A percentile compares a stretch with the other conserved stretches of the same genome.
Conservation (phyloP, 2,329 filamentous ascomycete genomes). For the Calonectria montana region DNA sequence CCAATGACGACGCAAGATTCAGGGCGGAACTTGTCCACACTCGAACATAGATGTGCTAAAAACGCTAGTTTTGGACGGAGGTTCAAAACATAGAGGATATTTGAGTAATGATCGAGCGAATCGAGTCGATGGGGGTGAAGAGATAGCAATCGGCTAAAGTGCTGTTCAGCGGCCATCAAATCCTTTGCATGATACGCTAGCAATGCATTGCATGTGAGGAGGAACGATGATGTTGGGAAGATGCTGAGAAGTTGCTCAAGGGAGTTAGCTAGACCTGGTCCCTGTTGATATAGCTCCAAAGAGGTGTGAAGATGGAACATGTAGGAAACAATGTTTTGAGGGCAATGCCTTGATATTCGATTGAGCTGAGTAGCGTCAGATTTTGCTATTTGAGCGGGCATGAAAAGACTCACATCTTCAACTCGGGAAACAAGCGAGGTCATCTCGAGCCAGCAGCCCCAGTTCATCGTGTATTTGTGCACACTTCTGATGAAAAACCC, state of each 20-base stretch:
- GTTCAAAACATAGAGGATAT: conserved; percentile 95
- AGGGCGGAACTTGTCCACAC: conserved; percentile 93
- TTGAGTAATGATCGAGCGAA: conserved; percentile 94
- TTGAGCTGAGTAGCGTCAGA: conserved; percentile 67
- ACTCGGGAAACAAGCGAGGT: conserved; percentile 81
- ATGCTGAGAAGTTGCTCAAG: conserved; percentile 83
- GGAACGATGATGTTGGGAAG: conserved; percentile 89
- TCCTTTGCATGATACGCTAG: conserved; percentile 92
- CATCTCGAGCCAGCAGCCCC: conserved; percentile 96
- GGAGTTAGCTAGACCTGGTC: conserved; percentile 77
- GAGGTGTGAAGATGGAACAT: conserved; percentile 94
- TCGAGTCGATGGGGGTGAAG: conserved; percentile 81
- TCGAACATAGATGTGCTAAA: conserved; percentile 88
- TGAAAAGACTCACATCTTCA: conserved; percentile 76
- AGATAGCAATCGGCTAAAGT: conserved; percentile 84
- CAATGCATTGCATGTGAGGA: conserved; percentile 89
- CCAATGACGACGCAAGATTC: conserved; percentile 97
- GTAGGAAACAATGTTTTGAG: conserved; percentile 90
- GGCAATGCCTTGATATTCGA: conserved; percentile 77
- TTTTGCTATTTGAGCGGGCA: conserved; percentile 24
- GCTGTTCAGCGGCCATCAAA: conserved; percentile 73
- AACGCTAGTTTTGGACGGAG: conserved; percentile 91
- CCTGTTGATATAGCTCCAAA: conserved; percentile 91
- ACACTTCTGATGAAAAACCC: conserved; percentile 90
- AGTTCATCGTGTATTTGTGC: conserved; percentile 92